Evolutionary conservation across 306 rosid genomes (phyloP).

Genomic region (Trifolium fragiferum): DNA sequence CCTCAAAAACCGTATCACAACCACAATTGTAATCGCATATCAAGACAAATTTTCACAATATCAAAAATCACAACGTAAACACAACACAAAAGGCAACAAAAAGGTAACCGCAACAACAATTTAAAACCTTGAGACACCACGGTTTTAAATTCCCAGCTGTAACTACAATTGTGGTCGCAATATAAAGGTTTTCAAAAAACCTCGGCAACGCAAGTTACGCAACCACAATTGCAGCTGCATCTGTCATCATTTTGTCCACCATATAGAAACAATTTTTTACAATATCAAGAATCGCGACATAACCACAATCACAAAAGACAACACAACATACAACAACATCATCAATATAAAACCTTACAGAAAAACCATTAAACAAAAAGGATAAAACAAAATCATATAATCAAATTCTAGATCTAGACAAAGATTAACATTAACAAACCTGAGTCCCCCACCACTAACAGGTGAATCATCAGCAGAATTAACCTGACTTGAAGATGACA

Average conservation of each 20-base stretch:
- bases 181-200: not conserved
- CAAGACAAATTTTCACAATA: not conserved
- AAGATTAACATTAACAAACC: constrained; percentile 51
- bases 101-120: not conserved
- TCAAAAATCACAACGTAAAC: not conserved
- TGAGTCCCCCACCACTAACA: constrained; percentile 94
- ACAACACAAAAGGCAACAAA: not conserved
- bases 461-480: constrained; percentile 88
- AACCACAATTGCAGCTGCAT: not conserved
- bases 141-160: not conserved
- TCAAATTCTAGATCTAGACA: constrained; percentile 35
- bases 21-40: not conserved
- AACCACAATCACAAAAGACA: not conserved
- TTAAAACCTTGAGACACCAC: not conserved
- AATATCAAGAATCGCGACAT: not conserved
- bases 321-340: not conserved
- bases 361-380: constrained; percentile 19
- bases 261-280: not conserved
- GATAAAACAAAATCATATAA: constrained; percentile 20
- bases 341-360: not conserved
- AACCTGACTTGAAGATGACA: constrained; percentile 83
- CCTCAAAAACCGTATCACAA: not conserved
- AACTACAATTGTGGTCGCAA: not conserved
- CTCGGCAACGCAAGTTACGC: not conserved
- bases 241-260: not conserved